Base-by-base conservation (phyloP, 2,329 filamentous ascomycete genomes). In the Fusarium sp. region DNA sequence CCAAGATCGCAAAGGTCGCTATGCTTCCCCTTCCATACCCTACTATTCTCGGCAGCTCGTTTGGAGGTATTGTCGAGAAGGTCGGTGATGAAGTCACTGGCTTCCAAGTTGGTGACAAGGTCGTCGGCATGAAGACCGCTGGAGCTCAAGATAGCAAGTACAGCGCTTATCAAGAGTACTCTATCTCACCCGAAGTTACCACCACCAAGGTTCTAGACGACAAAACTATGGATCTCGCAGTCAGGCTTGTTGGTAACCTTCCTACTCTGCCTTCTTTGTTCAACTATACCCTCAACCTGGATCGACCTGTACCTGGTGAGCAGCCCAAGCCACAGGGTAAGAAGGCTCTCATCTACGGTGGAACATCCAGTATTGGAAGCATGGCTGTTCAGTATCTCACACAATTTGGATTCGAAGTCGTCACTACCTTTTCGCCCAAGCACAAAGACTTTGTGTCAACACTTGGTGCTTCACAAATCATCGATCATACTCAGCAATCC, bases 1-100 rank as follows among this genome's bases (percentile, higher is more conserved):
- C 69, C n/a, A 72, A 72, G 38, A 72, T 72, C 1, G 69, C 69
- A 15, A 67, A 58, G 16, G 65, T 72, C 2, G 69, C 69, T 2
- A 72, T 72, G 65, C 62, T 72, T 16, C 69, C 69, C 2, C 34
- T 72, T 2, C 38, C 55, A 1, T 72, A 72, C 38, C 69, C 69
- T 7, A 34, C 69, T 6, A 58, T 72, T 6, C 54, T 72, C 1
- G 69, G 69, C 8, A 67, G 57, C 20, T 66, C 69, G 0, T 72
- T 71, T 25, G 69, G 58, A 5, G 69, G 69, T 9, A 72, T 41
- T 9, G 69, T 72, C n/a, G 58, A 62, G 0, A 55, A 57, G 24
- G 30, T 72, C 13, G 69, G 69, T 5, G 15, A 24, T 0, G 27
- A 62, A 16, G 69, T 72, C 3, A 48, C 30, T 7, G 32, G 48